Conservation (phyloP, 345 rosid genomes). For the Eucalyptus cladocalyx region DNA sequence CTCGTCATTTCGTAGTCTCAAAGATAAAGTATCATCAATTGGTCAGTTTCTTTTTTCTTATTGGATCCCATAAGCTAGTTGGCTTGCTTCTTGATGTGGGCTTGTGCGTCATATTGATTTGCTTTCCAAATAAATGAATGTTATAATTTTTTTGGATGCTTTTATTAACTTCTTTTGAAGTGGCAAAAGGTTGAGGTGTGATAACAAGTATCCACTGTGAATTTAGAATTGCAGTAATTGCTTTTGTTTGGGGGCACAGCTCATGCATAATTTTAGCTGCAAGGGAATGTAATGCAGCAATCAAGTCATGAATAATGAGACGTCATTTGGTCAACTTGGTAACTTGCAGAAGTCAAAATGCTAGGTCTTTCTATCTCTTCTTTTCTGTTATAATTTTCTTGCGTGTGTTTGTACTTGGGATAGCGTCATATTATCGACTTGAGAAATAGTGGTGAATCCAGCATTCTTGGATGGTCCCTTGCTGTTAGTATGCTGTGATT, state of each 20-base stretch:
- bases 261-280: background rate
- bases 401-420: background rate
- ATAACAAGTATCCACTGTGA: background rate
- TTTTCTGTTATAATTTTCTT: background rate
- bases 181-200: background rate
- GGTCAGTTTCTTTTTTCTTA: conserved; percentile 32
- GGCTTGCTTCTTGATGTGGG: background rate
- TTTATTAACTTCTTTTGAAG: background rate
- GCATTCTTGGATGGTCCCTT: background rate
- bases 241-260: background rate
- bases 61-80: background rate
- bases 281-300: background rate
- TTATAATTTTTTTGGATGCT: background rate
- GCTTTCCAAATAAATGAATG: background rate
- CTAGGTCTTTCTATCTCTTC: background rate
- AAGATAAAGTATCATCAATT: conserved; percentile 51
- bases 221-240: background rate
- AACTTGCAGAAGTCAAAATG: background rate
- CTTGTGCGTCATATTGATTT: background rate
- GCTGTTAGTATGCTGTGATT: background rate
- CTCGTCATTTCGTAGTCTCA: conserved; percentile 18
- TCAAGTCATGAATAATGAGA: background rate
- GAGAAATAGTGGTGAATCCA: background rate
- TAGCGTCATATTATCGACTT: background rate
- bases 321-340: background rate